Evolutionary conservation across 2,329 filamentous ascomycete genomes (phyloP), one percentile per base, ranked within the genome.

Genomic region (Metarhizium sp.): DNA sequence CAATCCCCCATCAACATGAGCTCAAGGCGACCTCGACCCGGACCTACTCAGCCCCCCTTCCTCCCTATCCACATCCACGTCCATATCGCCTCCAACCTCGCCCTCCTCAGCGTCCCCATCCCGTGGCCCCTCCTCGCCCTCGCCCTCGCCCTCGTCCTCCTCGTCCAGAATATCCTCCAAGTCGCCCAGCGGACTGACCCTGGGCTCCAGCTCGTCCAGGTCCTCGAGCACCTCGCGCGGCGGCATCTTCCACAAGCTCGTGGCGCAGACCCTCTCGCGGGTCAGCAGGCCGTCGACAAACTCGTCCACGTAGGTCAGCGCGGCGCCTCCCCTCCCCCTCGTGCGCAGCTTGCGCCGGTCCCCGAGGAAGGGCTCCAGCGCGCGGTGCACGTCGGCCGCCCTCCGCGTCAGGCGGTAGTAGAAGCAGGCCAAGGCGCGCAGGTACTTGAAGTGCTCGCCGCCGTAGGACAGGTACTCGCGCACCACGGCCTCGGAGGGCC

Each of bases 281-380:
- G 82, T 87, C 59, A 99, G 75, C 61, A 99, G 73, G 59, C 96
- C 91, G 69, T 99, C 94, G 55, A 97, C 84, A 69, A 99, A 97
- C 63, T 92, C 86, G 70, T 99, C 94, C 71, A 99, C 78, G 65
- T 82, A 87, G 2, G 90, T 94, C 62, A 99, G 69, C 13, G 75
- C 78, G 59, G 88, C 92, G 1, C 88, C 88, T 32, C 84, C 82
- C 60, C 90, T 82, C 14, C 85, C 87, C 62, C 88, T 81, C 58
- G 90, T 77, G 69, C 88, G 84, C 70, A 99, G 67, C 73, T 97
- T 99, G 62, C 94, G 78, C 60, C 82, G 80, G 67, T 99, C 94
- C 58, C 83, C 82, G 52, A 99, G 74, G 56, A 88, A 85, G 32
- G 90, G 90, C 74, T 99, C 94, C 47, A 99, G 75, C 16, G 82